Evolutionary conservation across 1,139 yeast genomes (phyloP).

Genomic region (Lipomyces yarrowii): DNA sequence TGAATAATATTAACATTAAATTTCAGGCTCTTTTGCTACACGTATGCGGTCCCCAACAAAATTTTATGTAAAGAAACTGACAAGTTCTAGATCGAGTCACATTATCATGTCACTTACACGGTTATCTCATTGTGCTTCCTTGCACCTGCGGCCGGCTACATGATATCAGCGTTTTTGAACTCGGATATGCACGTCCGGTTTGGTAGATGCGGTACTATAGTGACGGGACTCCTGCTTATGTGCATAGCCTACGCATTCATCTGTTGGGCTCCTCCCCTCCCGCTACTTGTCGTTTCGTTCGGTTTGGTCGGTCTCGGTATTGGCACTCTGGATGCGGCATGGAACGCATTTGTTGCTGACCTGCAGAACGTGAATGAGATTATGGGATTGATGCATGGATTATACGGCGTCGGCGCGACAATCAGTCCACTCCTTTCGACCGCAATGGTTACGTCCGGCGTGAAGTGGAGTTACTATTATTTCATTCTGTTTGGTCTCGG

Average conservation of each 20-base stretch:
- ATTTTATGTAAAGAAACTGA: not conserved
- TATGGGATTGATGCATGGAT: conserved; percentile 59
- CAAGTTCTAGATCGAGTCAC: conserved; percentile 34
- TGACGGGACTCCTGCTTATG: conserved; percentile 46
- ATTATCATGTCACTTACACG: conserved; percentile 37
- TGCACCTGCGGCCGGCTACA: conserved; percentile 43
- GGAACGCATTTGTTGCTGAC: conserved; percentile 58
- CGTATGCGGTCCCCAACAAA: conserved; percentile 5
- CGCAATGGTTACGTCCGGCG: conserved; percentile 52
- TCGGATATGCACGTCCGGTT: conserved; percentile 46
- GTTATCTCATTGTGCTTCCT: conserved; percentile 39
- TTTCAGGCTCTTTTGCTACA: conserved; percentile 18
- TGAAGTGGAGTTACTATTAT: conserved; percentile 59
- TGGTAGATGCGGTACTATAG: conserved; percentile 48
- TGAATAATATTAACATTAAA: not conserved
- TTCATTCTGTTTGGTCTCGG: conserved; percentile 51
- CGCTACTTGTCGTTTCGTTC: conserved; percentile 53
- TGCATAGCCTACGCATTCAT: conserved; percentile 49
- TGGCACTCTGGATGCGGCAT: conserved; percentile 59
- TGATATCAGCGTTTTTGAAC: conserved; percentile 44
- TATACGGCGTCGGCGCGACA: conserved; percentile 67
- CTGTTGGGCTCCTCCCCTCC: conserved; percentile 47
- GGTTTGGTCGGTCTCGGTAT: conserved; percentile 63
- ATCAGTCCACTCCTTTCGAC: conserved; percentile 63
- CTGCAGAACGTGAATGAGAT: conserved; percentile 53